Base-by-base conservation (phyloP, 2,329 filamentous ascomycete species). In the Blumeria graminis region DNA sequence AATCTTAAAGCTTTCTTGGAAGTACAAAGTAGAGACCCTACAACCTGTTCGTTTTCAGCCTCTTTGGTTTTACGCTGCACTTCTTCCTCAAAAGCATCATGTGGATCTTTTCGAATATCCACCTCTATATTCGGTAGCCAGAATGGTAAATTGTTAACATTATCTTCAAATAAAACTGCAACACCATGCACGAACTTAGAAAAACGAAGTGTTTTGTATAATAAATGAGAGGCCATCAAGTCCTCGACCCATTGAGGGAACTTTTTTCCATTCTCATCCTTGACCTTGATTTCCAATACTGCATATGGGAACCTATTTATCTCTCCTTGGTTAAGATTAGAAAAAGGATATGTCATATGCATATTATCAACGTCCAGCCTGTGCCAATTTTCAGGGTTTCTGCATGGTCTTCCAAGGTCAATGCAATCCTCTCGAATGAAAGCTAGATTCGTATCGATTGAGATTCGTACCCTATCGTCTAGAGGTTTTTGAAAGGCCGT, bases 141-240 rank as follows among this genome's bases (percentile, higher is more conserved):
- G 72, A 96, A 95, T 13, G 92, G 92, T 65, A 96, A 81, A 60
- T 80, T 89, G 70, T 96, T 96, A 68, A 98, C 89, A 65, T 94
- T 80, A 68, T 98, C 87, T 64, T 96, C 92, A 62, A 96, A 96
- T 1, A 98, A 75, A 41, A 83, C 82, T 7, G 90, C 89, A 4
- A 93, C 82, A 59, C 92, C 92, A 64, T 98, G 90, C 1, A 94
- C 84, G 63, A 96, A 98, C 68, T 98, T 98, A 64, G 88, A 95
- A 71, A 98, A 98, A 55, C 84, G 80, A 1, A 89, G 86, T 0
- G 85, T 82, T 50, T 88, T 81, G 66, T 94, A 88, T 60, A 98
- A 85, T 4, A 98, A 76, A 68, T 98, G 90, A 5, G 88, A 95
- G 55, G 78, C 76, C 79, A 94, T 95, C 62, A 98, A 72, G 62